phyloP scores from a whole-genome alignment of 305 asterid species.

The Rubia peregrina region DNA sequence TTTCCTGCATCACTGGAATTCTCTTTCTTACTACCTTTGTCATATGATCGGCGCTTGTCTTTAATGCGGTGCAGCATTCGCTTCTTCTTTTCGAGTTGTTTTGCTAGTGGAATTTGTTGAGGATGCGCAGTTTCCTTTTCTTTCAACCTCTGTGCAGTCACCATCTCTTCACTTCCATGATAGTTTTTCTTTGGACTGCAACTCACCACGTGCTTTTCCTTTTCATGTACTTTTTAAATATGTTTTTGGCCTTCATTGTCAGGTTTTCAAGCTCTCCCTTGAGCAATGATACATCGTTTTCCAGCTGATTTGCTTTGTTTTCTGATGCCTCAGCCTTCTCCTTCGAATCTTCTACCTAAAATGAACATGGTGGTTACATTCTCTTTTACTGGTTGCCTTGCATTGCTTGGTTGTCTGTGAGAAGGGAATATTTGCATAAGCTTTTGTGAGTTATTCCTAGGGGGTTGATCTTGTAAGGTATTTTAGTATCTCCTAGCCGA shows the following conservation, averaged over 20 bases:
- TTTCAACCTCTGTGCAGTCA: conserved; percentile 9
- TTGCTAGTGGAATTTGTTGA: conserved; percentile 46
- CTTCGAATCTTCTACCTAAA: conserved; percentile 70
- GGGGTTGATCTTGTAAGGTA: too few relatives aligned
- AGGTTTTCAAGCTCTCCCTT: conserved; percentile 32
- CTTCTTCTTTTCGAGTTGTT: conserved; percentile 66
- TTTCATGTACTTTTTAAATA: conserved; percentile 8
- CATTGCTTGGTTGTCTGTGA: too few relatives aligned
- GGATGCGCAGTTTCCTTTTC: conserved; percentile 18
- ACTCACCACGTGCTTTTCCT: conserved; percentile 25
- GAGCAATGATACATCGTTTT: conserved; percentile 28
- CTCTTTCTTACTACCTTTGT: conserved; percentile 23
- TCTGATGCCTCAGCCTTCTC: conserved; percentile 43
- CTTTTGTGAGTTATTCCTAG: too few relatives aligned
- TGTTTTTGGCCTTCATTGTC: conserved; percentile 14
- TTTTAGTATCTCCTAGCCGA: too few relatives aligned
- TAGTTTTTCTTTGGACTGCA: conserved; percentile 21
- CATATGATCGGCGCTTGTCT: conserved; percentile 24
- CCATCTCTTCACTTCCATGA: conserved; percentile 5
- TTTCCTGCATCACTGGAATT: conserved; percentile 21
- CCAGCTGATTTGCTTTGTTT: conserved; percentile 39
- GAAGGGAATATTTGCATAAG: too few relatives aligned
- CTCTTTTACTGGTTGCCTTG: too few relatives aligned
- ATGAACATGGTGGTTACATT: not conserved
- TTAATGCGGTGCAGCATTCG: conserved; percentile 30